Percentiles rank a stretch among this genome's conserved stretches.
These are phyloP conservation scores for Amanita brunnescens DNA, from an alignment of 768 basidiomycete genomes.

Conservation along the genomic window DNA sequence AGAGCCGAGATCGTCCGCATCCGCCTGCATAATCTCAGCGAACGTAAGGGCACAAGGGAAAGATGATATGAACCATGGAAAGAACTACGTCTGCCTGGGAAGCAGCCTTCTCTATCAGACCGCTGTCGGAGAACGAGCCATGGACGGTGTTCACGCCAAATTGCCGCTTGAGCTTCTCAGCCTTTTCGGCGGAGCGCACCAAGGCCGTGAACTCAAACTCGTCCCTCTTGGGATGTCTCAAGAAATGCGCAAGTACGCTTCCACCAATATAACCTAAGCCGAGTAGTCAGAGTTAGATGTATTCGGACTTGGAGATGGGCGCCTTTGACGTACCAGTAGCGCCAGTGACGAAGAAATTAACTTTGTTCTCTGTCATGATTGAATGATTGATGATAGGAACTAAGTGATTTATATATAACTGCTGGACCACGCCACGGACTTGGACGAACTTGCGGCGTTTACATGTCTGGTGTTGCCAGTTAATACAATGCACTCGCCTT, in stretches of 20 bases:
- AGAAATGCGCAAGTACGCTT: constrained; percentile 37
- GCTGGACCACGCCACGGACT: no score
- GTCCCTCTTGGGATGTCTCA: constrained; percentile 32
- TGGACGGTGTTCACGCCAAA: constrained; percentile 30
- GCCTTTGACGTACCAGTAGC: constrained; percentile 28
- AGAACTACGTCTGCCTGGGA: constrained; percentile 37
- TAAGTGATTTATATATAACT: no score
- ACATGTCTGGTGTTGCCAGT: no score
- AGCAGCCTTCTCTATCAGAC: constrained; percentile 29
- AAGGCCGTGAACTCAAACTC: constrained; percentile 37
- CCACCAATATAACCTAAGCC: constrained; percentile 48
- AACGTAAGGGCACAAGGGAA: constrained; percentile 12
- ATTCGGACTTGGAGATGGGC: neutral
- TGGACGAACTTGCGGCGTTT: no score
- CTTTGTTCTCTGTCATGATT: constrained; percentile 2
- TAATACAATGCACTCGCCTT: no score
- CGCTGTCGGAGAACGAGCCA: constrained; percentile 32
- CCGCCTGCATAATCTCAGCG: constrained; percentile 20
- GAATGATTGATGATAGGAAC: neutral
- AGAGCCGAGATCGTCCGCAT: constrained; percentile 36
- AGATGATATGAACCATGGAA: constrained; percentile 25
- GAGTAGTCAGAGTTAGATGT: neutral
- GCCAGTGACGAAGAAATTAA: constrained; percentile 30
- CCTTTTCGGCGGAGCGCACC: constrained; percentile 34
- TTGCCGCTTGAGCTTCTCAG: constrained; percentile 20